Conservation (phyloP, 2,329 filamentous ascomycete genomes). For the Cercospora citrullina region DNA sequence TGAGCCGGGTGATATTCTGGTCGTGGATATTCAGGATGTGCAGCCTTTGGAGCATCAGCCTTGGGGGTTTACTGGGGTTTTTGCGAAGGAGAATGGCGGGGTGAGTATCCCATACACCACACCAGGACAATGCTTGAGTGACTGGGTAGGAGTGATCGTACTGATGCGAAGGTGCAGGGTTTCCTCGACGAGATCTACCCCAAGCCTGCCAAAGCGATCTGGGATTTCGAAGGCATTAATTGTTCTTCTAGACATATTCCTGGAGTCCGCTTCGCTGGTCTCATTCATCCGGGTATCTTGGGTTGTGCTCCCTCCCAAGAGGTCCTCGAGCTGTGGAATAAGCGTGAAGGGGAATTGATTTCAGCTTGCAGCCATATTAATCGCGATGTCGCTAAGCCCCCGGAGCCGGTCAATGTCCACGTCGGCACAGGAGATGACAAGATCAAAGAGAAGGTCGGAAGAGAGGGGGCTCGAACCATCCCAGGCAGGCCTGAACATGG, state of each 20-base stretch:
- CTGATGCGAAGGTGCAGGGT: conserved; percentile 38
- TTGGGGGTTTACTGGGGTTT: conserved; percentile 88
- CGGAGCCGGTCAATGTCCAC: conserved; percentile 69
- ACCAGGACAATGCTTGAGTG: not conserved
- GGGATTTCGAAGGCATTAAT: conserved; percentile 76
- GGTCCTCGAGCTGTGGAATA: conserved; percentile 79
- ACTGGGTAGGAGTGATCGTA: not conserved
- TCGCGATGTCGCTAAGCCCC: conserved; percentile 74
- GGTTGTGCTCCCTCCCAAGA: conserved; percentile 82
- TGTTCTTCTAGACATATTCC: conserved; percentile 85
- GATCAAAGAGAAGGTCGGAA: conserved; percentile 66
- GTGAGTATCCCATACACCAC: not conserved
- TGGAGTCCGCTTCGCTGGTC: conserved; percentile 76
- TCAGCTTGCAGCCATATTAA: conserved; percentile 63
- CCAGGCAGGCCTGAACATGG: conserved; percentile 83
- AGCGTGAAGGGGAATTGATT: conserved; percentile 78
- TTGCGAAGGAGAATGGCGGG: conserved; percentile 77
- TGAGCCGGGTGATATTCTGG: conserved; percentile 78
- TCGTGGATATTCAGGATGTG: conserved; percentile 91
- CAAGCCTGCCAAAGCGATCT: conserved; percentile 72
- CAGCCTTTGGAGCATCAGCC: conserved; percentile 82
- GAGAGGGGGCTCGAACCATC: conserved; percentile 80
- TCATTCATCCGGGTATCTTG: conserved; percentile 90
- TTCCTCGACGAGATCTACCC: conserved; percentile 88
- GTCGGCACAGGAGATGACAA: conserved; percentile 62